Evolutionary conservation across 1,139 yeast genomes (phyloP).

Genomic region (Taphrina deformans): DNA sequence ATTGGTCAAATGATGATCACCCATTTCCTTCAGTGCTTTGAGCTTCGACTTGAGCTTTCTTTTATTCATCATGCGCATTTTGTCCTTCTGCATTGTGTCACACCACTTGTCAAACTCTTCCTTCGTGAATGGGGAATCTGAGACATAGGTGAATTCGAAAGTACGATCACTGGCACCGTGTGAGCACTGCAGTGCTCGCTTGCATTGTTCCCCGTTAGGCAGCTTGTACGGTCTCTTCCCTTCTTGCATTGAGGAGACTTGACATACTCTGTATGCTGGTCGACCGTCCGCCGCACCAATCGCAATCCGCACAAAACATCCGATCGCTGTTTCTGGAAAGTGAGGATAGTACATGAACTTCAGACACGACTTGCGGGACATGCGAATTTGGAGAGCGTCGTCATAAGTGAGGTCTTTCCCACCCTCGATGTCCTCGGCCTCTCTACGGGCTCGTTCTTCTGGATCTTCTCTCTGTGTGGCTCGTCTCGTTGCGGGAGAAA

Average conservation of each 20-base stretch:
- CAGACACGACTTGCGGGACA: conserved; percentile 74
- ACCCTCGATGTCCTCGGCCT: conserved; percentile 43
- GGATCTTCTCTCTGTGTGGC: conserved; percentile 35
- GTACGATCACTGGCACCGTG: conserved; percentile 71
- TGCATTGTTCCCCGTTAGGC: conserved; percentile 35
- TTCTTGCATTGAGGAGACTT: conserved; percentile 62
- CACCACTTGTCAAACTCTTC: conserved; percentile 75
- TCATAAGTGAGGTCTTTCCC: conserved; percentile 48
- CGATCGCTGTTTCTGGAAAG: conserved; percentile 60
- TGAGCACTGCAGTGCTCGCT: conserved; percentile 49
- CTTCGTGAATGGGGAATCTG: conserved; percentile 39
- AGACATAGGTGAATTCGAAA: conserved; percentile 60
- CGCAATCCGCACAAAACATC: conserved; percentile 75
- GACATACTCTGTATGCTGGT: conserved; percentile 75
- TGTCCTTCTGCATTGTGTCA: conserved; percentile 60
- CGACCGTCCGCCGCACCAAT: conserved; percentile 70
- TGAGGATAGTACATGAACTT: conserved; percentile 80
- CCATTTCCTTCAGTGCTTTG: conserved; percentile 61
- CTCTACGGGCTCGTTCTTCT: conserved; percentile 39
- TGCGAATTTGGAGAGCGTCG: conserved; percentile 68
- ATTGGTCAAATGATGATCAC: conserved; percentile 66
- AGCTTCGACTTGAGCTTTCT: conserved; percentile 68
- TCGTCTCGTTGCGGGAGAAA: conserved; percentile 42
- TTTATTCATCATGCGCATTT: conserved; percentile 60
- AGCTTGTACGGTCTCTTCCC: conserved; percentile 50